Evolutionary conservation across 2,329 filamentous ascomycete species (phyloP).

Genomic region (Colletotrichum sp.): DNA sequence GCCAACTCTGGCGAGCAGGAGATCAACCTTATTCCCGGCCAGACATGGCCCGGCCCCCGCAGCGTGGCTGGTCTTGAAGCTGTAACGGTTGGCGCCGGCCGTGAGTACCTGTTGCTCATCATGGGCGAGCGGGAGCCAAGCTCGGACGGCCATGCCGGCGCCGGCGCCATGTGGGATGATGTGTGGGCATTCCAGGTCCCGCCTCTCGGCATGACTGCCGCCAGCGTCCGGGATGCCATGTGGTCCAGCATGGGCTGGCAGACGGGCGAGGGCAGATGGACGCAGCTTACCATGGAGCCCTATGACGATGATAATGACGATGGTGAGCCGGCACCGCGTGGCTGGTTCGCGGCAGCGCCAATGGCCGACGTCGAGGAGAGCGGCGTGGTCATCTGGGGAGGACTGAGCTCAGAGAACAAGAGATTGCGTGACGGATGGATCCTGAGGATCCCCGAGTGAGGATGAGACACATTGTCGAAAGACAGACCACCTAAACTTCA

Average conservation of each 20-base stretch:
- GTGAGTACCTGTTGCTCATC: conserved; percentile 66
- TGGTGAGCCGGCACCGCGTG: conserved; percentile 56
- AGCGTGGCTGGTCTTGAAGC: conserved; percentile 60
- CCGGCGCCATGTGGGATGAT: conserved; percentile 62
- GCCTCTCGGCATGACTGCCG: conserved; percentile 56
- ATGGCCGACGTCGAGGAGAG: conserved; percentile 65
- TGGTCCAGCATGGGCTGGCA: conserved; percentile 55
- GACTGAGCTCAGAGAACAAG: conserved; percentile 54
- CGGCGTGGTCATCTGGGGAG: conserved; percentile 66
- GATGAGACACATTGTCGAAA: neutral
- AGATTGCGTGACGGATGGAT: conserved; percentile 69
- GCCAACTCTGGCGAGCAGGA: conserved; percentile 36
- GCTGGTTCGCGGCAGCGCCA: conserved; percentile 61
- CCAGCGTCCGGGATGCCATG: conserved; percentile 61
- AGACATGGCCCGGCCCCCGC: conserved; percentile 56
- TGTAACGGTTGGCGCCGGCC: conserved; percentile 62
- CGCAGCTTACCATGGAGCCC: conserved; percentile 47
- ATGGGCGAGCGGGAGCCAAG: conserved; percentile 62
- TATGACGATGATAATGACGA: conserved; percentile 53
- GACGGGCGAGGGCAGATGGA: conserved; percentile 65
- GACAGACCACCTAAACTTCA: neutral
- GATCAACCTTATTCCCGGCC: conserved; percentile 34
- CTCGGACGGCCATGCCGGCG: conserved; percentile 51
- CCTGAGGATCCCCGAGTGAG: conserved; percentile 50
- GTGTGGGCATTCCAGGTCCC: conserved; percentile 70